A percentile compares a stretch with the other conserved stretches of the same genome.
phyloP scores from a whole-genome alignment of 768 basidiomycete species.

The Mycena vulgaris region DNA sequence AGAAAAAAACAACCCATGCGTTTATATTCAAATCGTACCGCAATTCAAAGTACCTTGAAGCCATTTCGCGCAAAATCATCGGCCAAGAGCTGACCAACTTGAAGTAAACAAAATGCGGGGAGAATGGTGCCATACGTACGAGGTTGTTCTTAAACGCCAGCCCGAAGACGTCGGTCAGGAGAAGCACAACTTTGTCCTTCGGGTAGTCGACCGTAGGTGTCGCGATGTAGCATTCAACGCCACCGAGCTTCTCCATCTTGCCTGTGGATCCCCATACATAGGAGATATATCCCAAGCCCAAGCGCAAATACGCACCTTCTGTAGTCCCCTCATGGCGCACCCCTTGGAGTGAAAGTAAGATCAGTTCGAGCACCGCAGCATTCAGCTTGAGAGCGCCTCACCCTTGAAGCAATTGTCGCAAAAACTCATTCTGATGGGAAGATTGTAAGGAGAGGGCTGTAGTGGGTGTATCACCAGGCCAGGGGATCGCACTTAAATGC shows the following conservation, averaged over 20 bases:
- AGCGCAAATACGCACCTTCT: slow-evolving; percentile 6
- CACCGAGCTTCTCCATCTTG: slow-evolving; percentile 51
- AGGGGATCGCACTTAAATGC: background rate
- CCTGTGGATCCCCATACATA: slow-evolving; percentile 48
- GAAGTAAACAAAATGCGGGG: background rate
- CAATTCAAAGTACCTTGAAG: slow-evolving; percentile 42
- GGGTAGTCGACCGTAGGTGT: slow-evolving; percentile 56
- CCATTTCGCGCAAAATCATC: slow-evolving; percentile 57
- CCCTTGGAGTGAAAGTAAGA: background rate
- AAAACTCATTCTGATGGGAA: slow-evolving; percentile 62
- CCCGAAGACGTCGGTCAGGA: slow-evolving; percentile 60
- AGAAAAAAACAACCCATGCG: background rate
- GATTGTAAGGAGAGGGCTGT: background rate
- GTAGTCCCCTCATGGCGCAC: background rate
- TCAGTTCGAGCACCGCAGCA: background rate
- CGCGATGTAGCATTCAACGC: slow-evolving; percentile 57
- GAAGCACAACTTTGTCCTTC: slow-evolving; percentile 62
- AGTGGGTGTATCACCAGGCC: background rate
- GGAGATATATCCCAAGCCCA: background rate
- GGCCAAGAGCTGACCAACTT: slow-evolving; percentile 42
- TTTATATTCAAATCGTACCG: slow-evolving; percentile 32
- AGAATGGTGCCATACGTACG: background rate
- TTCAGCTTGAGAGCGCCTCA: slow-evolving; percentile 33
- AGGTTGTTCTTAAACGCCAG: slow-evolving; percentile 27
- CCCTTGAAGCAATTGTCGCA: slow-evolving; percentile 72